Percentiles rank a stretch among this genome's conserved stretches.
Evolutionary conservation across 352 stramenopile species (phyloP).

Genomic region (Globisporangium heterothallicum): DNA sequence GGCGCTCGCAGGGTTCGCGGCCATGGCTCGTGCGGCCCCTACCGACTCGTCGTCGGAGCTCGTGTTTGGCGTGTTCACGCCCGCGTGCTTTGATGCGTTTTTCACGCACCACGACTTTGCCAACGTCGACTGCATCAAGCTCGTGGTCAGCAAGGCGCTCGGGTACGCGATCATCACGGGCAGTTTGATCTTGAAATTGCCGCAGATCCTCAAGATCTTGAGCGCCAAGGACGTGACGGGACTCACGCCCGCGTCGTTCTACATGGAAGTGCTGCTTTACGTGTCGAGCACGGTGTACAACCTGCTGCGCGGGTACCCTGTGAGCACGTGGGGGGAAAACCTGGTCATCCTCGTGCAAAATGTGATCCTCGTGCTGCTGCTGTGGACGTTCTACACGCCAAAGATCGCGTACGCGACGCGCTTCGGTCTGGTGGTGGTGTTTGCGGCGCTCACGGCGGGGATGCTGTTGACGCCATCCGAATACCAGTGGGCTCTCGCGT

Average conservation of each 20-base stretch:
- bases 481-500: constrained; percentile 70
- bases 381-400: constrained; percentile 66
- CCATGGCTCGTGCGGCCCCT: not conserved
- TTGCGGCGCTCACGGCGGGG: constrained; percentile 36
- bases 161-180: constrained; percentile 86
- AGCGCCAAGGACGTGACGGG: constrained; percentile 74
- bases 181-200: constrained; percentile 83
- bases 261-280: constrained; percentile 86
- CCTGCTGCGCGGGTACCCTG: constrained; percentile 70
- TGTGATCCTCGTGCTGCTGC: constrained; percentile 70
- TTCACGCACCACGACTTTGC: constrained; percentile 76
- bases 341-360: constrained; percentile 85
- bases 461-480: constrained; percentile 69
- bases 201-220: constrained; percentile 88
- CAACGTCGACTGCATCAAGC: constrained; percentile 81
- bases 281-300: constrained; percentile 83
- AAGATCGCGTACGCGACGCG: constrained; percentile 49
- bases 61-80: constrained; percentile 65
- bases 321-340: constrained; percentile 86
- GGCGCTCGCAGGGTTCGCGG: constrained; percentile 5
- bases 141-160: constrained; percentile 75
- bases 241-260: constrained; percentile 81
- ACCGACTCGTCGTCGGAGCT: constrained; percentile 31
- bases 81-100: constrained; percentile 77
- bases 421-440: constrained; percentile 38